Base-by-base conservation (phyloP, 1,284 basidiomycete genomes). In the Lentinus polychrous region DNA sequence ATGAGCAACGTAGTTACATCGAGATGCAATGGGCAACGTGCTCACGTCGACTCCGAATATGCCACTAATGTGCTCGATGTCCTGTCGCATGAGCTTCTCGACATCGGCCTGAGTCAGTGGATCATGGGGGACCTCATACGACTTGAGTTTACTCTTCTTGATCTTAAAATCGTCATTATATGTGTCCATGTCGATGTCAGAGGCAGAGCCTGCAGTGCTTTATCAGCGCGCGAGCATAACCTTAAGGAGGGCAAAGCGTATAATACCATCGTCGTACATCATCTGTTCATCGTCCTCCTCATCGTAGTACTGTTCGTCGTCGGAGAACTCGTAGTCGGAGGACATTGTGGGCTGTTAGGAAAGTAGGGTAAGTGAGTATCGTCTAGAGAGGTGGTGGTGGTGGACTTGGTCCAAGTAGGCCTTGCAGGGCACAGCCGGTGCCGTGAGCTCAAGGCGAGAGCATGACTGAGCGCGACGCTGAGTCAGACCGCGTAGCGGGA, bases 1-100 rank as follows among this genome's bases (percentile, higher is more conserved):
- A 43, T 65, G 7, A 58, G 52, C 74, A 76, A 51, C 23, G 40
- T 43, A 15, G 49, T 34, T 43, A 41, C 20, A 35, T 35, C 6
- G 22, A 24, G 36, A 27, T 31, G 22, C 24, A 17, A 35, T 22
- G 34, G 44, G 37, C 31, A 14, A 27, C 14, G n/a, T 23, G 46
- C 60, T 54, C 46, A 77, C 90, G 66, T 92, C 86, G 43, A 94
- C 83, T 32, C 90, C 90, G 27, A 93, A 83, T 57, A 96, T 85
- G 24, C 83, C 81, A 57, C 82, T 79, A 55, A 95, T 86, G 65
- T 94, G 82, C n/a, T 86, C 83, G 40, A 92, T 72, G 60, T 94
- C 89, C 50, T 72, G 67, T 48, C 74, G 71, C 79, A 94, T 91
- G 60, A 84, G 79, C 54, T 76, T 78, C 69, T 86, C 81, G 49